Evolutionary conservation across 2,329 filamentous ascomycete species (phyloP).

Genomic region (Penicillium sp.): DNA sequence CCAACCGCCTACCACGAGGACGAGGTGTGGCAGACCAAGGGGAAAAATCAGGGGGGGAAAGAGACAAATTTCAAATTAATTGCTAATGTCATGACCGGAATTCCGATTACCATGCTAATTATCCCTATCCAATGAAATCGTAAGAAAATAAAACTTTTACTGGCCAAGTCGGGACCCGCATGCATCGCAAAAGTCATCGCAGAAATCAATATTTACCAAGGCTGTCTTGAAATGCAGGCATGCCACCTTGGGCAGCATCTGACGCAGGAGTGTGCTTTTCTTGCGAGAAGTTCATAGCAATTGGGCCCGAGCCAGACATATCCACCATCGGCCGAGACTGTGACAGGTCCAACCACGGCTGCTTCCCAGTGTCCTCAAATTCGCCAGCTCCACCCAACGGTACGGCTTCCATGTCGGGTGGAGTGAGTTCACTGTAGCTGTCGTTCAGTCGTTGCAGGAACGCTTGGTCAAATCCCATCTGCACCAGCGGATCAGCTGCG

Average conservation of each 20-base stretch:
- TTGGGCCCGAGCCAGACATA: conserved; percentile 14
- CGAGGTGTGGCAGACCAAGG: conserved; percentile 1
- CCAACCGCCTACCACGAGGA: conserved; percentile 16
- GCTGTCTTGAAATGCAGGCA: conserved; percentile 14
- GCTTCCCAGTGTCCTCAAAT: conserved; percentile 12
- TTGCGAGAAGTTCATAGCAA: conserved; percentile 21
- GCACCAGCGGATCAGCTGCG: conserved; percentile 34
- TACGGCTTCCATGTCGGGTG: conserved; percentile 30
- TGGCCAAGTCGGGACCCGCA: neutral
- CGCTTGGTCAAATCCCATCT: conserved; percentile 40
- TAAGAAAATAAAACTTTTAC: conserved; percentile 10
- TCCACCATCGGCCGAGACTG: conserved; percentile 7
- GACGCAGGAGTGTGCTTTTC: conserved; percentile 15
- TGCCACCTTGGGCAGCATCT: conserved; percentile 14
- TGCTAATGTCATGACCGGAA: conserved; percentile 6
- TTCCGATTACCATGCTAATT: conserved; percentile 3
- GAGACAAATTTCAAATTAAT: conserved; percentile 8
- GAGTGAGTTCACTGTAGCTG: conserved; percentile 33
- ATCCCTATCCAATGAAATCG: neutral
- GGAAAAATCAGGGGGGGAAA: neutral
- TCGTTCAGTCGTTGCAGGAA: conserved; percentile 38
- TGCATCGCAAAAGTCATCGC: conserved; percentile 1
- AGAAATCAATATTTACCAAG: conserved; percentile 11
- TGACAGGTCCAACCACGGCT: conserved; percentile 18
- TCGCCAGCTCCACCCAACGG: conserved; percentile 19